Evolutionary conservation across 441 rosid genomes (phyloP).

Genomic region (Mallotus repandus): DNA sequence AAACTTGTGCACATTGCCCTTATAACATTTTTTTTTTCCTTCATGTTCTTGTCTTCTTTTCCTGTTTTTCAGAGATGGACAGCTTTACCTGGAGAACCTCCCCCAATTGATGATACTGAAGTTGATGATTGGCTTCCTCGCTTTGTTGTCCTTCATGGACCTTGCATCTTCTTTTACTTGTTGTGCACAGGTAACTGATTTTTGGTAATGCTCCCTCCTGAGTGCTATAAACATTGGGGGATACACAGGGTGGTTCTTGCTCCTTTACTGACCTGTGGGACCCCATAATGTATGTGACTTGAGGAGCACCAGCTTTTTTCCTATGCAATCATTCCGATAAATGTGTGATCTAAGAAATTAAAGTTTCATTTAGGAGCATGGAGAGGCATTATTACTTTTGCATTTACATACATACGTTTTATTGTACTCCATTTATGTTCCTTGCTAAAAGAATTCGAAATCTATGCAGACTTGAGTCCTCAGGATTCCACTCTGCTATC

Average conservation of each 20-base stretch:
- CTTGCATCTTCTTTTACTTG: slow-evolving; percentile 79
- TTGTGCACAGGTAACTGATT: slow-evolving; percentile 59
- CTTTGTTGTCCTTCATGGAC: slow-evolving; percentile 87
- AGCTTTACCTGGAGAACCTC: slow-evolving; percentile 93
- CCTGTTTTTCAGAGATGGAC: slow-evolving; percentile 67
- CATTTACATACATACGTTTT: neutral
- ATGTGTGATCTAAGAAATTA: neutral
- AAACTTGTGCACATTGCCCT: neutral
- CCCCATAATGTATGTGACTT: neutral
- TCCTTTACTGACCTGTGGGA: neutral
- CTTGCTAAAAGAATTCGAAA: slow-evolving; percentile 13
- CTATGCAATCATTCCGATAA: neutral
- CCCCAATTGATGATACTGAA: slow-evolving; percentile 82
- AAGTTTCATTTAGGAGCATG: neutral
- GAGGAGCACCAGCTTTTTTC: neutral
- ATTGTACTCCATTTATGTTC: neutral
- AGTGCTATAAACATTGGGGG: neutral
- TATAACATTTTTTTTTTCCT: slow-evolving; percentile 5
- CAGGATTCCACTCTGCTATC: slow-evolving; percentile 84
- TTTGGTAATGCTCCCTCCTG: neutral
- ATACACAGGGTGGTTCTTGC: neutral
- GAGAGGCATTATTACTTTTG: neutral
- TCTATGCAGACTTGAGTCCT: slow-evolving; percentile 79
- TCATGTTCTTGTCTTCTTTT: neutral
- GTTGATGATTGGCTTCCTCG: slow-evolving; percentile 99